A percentile compares a stretch with the other conserved stretches of the same genome.
Evolutionary conservation across 306 rosid genomes (phyloP).

Genomic region (Cucumis cinereus): DNA sequence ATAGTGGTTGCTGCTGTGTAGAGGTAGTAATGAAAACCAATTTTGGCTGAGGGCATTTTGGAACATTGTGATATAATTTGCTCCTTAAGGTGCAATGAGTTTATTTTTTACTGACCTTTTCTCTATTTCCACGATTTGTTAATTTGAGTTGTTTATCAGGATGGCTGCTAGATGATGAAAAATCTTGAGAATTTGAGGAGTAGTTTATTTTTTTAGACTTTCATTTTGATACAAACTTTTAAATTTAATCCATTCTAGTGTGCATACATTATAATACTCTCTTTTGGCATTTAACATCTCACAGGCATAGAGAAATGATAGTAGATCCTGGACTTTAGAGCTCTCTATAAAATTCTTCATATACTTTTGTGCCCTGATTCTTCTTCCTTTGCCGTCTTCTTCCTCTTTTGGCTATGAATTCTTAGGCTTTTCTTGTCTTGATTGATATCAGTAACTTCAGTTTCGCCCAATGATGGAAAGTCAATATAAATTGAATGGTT

Average conservation of each 20-base stretch:
- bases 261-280: not conserved
- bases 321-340: too few species aligned
- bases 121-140: not conserved
- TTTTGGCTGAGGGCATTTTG: not conserved
- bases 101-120: not conserved
- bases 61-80: too few species aligned
- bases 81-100: not conserved
- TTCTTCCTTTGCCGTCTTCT: not conserved
- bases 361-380: too few species aligned
- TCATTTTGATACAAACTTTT: too few species aligned
- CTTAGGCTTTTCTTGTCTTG: not conserved
- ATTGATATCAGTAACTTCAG: not conserved
- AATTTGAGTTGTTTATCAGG: too few species aligned
- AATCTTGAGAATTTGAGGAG: too few species aligned
- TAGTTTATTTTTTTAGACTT: too few species aligned
- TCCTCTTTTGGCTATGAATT: not conserved
- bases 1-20: not conserved
- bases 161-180: too few species aligned
- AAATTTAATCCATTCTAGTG: not conserved
- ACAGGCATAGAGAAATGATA: too few species aligned
- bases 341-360: too few species aligned
- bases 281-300: not conserved
- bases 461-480: conserved; percentile 2
- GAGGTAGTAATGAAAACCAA: conserved; percentile 7
- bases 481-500: not conserved